Conservation (phyloP, 2,329 filamentous ascomycete species). For the Coniella vitis region DNA sequence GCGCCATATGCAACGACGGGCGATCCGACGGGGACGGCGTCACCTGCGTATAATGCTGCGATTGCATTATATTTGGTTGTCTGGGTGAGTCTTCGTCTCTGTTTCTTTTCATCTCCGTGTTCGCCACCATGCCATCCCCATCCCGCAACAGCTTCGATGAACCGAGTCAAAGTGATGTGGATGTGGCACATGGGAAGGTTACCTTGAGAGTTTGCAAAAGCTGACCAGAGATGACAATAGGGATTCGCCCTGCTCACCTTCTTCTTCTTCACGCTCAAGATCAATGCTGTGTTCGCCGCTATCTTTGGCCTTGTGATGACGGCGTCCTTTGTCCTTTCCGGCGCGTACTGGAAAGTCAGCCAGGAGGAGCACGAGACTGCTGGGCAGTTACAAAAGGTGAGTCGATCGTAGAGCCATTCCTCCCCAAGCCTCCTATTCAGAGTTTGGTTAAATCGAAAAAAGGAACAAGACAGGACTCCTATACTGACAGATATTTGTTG, state of each 20-base stretch:
- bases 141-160: too few relatives aligned
- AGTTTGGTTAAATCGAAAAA: too few relatives aligned
- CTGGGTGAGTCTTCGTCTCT: slow-evolving; percentile 26
- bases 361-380: slow-evolving; percentile 36
- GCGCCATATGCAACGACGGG: slow-evolving; percentile 34
- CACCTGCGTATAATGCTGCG: slow-evolving; percentile 39
- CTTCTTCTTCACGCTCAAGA: slow-evolving; percentile 43
- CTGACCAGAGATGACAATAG: too few relatives aligned
- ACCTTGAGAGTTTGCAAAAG: too few relatives aligned
- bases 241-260: slow-evolving; percentile 45
- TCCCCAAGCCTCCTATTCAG: neutral
- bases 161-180: too few relatives aligned
- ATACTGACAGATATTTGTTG: too few relatives aligned
- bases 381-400: slow-evolving; percentile 37
- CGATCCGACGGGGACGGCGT: slow-evolving; percentile 35
- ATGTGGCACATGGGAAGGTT: too few relatives aligned
- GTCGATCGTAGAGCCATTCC: slow-evolving; percentile 3
- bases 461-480: too few relatives aligned
- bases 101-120: too few relatives aligned
- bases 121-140: neutral
- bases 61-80: slow-evolving; percentile 43
- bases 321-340: slow-evolving; percentile 38
- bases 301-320: slow-evolving; percentile 42
- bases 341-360: slow-evolving; percentile 42
- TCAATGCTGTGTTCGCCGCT: slow-evolving; percentile 41